Evolutionary conservation across 2,329 filamentous ascomycete species (phyloP).

Genomic region (Rhynchosporium graminicola): DNA sequence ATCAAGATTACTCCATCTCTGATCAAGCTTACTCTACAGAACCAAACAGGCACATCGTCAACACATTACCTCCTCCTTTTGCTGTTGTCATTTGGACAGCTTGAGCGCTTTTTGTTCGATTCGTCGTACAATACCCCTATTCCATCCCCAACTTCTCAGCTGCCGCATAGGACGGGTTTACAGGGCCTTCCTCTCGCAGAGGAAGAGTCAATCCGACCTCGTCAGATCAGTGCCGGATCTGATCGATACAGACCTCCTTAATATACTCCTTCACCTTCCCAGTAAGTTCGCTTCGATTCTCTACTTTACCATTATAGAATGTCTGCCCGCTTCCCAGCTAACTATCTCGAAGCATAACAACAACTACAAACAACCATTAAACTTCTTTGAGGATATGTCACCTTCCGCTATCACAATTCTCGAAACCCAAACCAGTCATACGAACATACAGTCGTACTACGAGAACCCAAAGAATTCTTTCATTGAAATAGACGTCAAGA

Average conservation of each 20-base stretch:
- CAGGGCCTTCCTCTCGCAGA: slow-evolving; percentile 98
- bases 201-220: slow-evolving; percentile 99
- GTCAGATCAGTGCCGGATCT: slow-evolving; percentile 87
- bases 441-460: slow-evolving; percentile 37
- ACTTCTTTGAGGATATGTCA: slow-evolving; percentile 56
- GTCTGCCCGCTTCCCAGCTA: slow-evolving; percentile 4
- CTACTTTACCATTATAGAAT: neutral
- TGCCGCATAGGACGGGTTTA: slow-evolving; percentile 99
- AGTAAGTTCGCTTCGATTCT: slow-evolving; percentile 25
- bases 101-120: slow-evolving; percentile 54
- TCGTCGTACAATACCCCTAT: slow-evolving; percentile 51
- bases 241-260: slow-evolving; percentile 96
- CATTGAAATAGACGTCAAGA: slow-evolving; percentile 28
- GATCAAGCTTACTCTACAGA: slow-evolving; percentile 70
- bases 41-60: slow-evolving; percentile 67
- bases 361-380: slow-evolving; percentile 27
- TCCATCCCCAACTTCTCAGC: slow-evolving; percentile 72
- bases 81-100: slow-evolving; percentile 51
- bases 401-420: slow-evolving; percentile 62
- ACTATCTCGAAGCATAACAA: slow-evolving; percentile 15
- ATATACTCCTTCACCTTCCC: slow-evolving; percentile 54
- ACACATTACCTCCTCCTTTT: slow-evolving; percentile 61
- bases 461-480: slow-evolving; percentile 35
- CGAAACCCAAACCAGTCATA: slow-evolving; percentile 43
- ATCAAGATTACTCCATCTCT: slow-evolving; percentile 55